Base-by-base conservation (phyloP, 2,329 filamentous ascomycete genomes). In the Colletotrichum sansevieriae region DNA sequence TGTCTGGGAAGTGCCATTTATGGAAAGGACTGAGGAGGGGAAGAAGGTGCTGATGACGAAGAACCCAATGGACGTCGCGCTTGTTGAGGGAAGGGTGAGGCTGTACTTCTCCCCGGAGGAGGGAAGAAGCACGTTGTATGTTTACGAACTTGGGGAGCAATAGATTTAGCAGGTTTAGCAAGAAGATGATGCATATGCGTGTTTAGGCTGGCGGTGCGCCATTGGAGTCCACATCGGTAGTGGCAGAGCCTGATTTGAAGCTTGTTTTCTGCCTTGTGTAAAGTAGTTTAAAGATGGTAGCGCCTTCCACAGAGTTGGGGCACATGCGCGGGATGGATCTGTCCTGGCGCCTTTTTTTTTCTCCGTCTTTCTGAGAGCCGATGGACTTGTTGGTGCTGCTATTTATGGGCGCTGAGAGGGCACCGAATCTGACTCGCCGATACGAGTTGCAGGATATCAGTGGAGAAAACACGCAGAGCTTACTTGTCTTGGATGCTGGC, bases 61-160 rank as follows among this genome's bases (percentile, higher is more conserved):
- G 78, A 85, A 85, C 67, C 83, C 84, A 3, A 77, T 85, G 68
- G 83, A 86, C 62, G 79, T 81, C 3, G 78, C 78, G 10, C 74
- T 85, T 4, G 78, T 82, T 11, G 75, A 82, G 60, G 83, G 82
- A 1, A 81, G 77, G 71, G 61, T 85, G 76, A 76, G 83, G 65
- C 72, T 86, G 29, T 84, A 83, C 70, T 83, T 82, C 70, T 72
- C 84, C 68, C 83, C 84, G 1, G 83, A 86, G 70, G 82, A 84
- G 73, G 77, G 79, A 52, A 80, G 82, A 55, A 80, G 81, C 44
- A 83, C 80, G 4, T 65, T 86, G 65, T 85, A 84, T 71, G 77
- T 83, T 0, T 84, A 83, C 70, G 84, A 85, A 74, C 80, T 81
- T 3, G 25, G 33, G 49, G 37, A 39, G 37, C 29, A 29, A 29